These are phyloP conservation scores for Fraxinus platypoda DNA, from an alignment of 305 asterid species.

Conservation along the genomic window DNA sequence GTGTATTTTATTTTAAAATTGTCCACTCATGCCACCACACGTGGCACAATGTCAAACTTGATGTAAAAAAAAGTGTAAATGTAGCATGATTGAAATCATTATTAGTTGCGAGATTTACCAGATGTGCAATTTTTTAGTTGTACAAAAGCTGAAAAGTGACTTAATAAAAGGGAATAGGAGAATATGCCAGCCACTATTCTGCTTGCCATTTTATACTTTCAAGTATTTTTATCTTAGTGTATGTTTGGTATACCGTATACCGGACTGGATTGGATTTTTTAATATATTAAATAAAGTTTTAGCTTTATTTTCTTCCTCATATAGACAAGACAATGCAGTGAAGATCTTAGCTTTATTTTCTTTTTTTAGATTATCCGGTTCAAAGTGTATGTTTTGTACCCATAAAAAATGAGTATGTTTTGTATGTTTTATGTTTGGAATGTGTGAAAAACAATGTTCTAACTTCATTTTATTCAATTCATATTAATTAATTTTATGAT, in stretches of 20 bases:
- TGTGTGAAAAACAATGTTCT: neutral
- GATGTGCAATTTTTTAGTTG: neutral
- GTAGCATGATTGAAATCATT: too few relatives aligned
- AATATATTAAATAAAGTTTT: neutral
- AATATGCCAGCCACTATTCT: neutral
- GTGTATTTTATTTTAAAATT: too few relatives aligned
- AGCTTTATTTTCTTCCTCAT: neutral
- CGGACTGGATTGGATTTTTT: neutral
- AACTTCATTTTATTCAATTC: neutral
- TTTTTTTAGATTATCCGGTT: neutral
- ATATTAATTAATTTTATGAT: neutral
- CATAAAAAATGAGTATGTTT: neutral
- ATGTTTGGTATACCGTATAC: neutral
- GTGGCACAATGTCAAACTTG: too few relatives aligned
- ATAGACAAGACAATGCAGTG: neutral
- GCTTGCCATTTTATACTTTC: neutral
- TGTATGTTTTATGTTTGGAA: neutral
- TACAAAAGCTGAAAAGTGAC: neutral
- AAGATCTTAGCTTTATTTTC: neutral
- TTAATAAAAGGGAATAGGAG: neutral
- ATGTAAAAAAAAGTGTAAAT: too few relatives aligned
- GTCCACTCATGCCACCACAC: too few relatives aligned
- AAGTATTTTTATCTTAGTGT: too few relatives aligned
- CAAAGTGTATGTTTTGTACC: neutral
- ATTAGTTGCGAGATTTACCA: neutral